phyloP scores from a whole-genome alignment of 495 filamentous ascomycete genomes.

The Podospora pseudoanserina region DNA sequence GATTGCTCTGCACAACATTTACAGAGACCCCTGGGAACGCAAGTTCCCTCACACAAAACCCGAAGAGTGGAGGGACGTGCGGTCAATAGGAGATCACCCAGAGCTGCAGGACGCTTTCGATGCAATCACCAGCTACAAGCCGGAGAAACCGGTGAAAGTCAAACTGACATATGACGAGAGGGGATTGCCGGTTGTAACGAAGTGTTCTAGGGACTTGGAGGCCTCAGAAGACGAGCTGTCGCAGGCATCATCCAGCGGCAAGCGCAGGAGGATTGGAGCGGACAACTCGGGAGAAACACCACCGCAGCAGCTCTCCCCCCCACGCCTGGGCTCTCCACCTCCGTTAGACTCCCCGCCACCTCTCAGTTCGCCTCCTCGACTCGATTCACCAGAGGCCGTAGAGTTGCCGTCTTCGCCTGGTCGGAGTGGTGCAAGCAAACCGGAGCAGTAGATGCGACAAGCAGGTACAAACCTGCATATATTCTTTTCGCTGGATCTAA shows the following conservation, averaged over 20 bases:
- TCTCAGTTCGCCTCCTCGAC: not conserved
- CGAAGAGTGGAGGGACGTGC: conserved; percentile 1
- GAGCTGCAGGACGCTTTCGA: not conserved
- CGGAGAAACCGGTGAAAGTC: not conserved
- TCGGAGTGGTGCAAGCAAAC: not conserved
- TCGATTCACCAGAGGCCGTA: not conserved
- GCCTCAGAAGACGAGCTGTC: not conserved
- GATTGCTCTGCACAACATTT: conserved; percentile 11
- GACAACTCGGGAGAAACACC: not conserved
- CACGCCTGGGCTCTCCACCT: not conserved
- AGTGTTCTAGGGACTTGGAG: not conserved
- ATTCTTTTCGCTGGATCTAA: no score
- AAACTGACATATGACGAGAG: not conserved
- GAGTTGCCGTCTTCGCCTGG: not conserved
- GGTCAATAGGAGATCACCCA: not conserved
- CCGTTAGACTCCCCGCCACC: not conserved
- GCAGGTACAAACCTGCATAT: no score
- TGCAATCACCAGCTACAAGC: not conserved
- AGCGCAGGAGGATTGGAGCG: not conserved
- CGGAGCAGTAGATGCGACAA: no score
- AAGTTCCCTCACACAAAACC: conserved; percentile 6
- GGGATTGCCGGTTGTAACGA: not conserved
- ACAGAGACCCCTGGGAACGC: conserved; percentile 14
- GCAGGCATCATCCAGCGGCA: not conserved
- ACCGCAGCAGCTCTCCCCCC: no score